Conservation (phyloP, 257 asterid species). For the Prunella vulgaris region DNA sequence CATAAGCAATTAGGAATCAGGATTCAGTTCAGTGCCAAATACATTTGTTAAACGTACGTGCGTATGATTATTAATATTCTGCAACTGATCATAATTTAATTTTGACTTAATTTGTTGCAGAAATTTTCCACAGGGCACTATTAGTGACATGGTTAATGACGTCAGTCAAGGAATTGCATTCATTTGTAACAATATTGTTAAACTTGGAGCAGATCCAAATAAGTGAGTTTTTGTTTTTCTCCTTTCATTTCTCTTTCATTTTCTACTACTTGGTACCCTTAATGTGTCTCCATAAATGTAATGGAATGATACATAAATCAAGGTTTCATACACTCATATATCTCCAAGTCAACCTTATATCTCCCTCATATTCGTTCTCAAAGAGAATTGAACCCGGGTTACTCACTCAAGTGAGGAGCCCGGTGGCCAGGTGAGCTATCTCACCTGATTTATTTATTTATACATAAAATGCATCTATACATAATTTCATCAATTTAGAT, state of each 20-base stretch:
- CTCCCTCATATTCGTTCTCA: too few relatives aligned
- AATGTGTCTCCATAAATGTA: background rate
- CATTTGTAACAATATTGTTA: constrained; percentile 56
- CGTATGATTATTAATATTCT: constrained; percentile 11
- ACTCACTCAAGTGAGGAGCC: too few relatives aligned
- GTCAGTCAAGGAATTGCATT: constrained; percentile 78
- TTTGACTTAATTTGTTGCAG: constrained; percentile 48
- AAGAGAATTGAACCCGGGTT: too few relatives aligned
- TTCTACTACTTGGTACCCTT: background rate
- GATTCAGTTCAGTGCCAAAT: constrained; percentile 10
- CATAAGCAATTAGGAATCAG: background rate
- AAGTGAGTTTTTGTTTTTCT: constrained; percentile 52
- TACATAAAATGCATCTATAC: too few relatives aligned
- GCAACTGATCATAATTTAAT: constrained; percentile 15
- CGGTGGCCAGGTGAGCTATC: too few relatives aligned
- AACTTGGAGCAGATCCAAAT: constrained; percentile 87
- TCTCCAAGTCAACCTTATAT: too few relatives aligned
- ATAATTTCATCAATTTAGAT: too few relatives aligned
- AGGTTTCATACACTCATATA: too few relatives aligned
- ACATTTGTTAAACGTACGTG: too few relatives aligned
- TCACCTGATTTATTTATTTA: too few relatives aligned
- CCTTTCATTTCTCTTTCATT: background rate
- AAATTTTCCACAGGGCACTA: constrained; percentile 99
- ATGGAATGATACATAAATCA: too few relatives aligned
- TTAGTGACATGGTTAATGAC: constrained; percentile 85